These are phyloP conservation scores for Penicillium taxi DNA, from an alignment of 495 filamentous ascomycete genomes.

Conservation along the genomic window DNA sequence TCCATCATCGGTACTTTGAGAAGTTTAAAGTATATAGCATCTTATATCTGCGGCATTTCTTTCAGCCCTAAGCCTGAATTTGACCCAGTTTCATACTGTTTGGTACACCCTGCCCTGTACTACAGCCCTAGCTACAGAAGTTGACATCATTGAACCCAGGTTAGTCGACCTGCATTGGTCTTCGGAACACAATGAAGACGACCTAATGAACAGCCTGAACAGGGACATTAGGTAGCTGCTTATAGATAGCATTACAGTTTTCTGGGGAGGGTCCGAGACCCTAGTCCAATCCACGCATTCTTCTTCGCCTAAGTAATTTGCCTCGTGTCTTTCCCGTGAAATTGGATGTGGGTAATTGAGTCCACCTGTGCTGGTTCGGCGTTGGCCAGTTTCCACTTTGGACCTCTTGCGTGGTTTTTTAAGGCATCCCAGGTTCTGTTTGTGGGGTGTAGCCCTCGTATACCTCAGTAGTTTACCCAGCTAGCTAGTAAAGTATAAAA, in stretches of 20 bases:
- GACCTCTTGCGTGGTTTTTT: not conserved
- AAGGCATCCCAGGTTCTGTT: not conserved
- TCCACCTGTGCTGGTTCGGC: not conserved
- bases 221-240: not conserved
- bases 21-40: too few species aligned
- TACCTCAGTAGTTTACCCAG: too few species aligned
- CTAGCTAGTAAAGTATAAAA: too few species aligned
- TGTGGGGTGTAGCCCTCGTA: too few species aligned
- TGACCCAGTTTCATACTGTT: too few species aligned
- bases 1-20: too few species aligned
- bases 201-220: too few species aligned
- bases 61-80: too few species aligned
- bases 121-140: too few species aligned
- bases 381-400: constrained; percentile 1
- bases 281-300: constrained; percentile 4
- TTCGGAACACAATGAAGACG: constrained; percentile 3
- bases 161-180: constrained; percentile 13
- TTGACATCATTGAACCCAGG: constrained; percentile 13
- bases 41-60: too few species aligned
- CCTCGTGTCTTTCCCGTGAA: constrained; percentile 13
- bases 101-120: too few species aligned
- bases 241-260: constrained; percentile 9
- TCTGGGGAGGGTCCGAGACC: constrained; percentile 9
- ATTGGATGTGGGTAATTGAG: constrained; percentile 12
- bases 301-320: constrained; percentile 6